Evolutionary conservation across 2,329 filamentous ascomycete species (phyloP), one percentile per base, ranked within the genome.

Genomic region (Diplodia intermedia): DNA sequence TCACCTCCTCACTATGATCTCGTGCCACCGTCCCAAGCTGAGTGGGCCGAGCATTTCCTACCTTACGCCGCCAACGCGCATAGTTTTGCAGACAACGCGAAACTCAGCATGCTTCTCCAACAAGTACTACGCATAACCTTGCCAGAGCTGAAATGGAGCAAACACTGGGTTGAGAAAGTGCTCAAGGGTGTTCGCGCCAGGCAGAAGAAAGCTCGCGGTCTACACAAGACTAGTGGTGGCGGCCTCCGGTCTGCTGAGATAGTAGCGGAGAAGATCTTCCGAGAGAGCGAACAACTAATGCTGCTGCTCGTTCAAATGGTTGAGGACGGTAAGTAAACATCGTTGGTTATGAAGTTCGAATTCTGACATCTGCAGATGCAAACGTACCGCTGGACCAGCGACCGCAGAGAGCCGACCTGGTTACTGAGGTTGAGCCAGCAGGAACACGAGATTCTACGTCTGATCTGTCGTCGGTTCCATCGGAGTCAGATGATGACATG

Each of bases 181-280:
- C 33, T 68, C 15, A 65, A 70, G 2, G 52, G 56, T 2, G 61
- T 90, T 18, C 78, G 79, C 47, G 67, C 75, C 0, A 83, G 85
- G 0, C 79, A 86, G n/a, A 79, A 86, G 69, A 69, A 73, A 20
- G 89, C 89, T 0, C 86, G 89, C 53, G 60, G 77, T 38, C 82
- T 88, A n/a, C 76, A 79, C 8, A 77, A 78, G 0, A 80, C 81
- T 0, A 80, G 77, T 63, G 80, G 75, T 2, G 82, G 82, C 29
- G 81, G 77, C 52, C 81, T 80, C 69, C 83, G 79, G 62, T 84
- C 79, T 71, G 77, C 78, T 50, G 80, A 82, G 65, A 75, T 75
- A n/a, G 73, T 78, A 29, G 78, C 76, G 3, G 75, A 75, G 53
- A 68, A 67, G 7, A 56, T 79, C 4, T 67, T 83, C 70, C 70